Base-by-base conservation (phyloP, 2,329 filamentous ascomycete genomes). In the Hypoxylon sp. region DNA sequence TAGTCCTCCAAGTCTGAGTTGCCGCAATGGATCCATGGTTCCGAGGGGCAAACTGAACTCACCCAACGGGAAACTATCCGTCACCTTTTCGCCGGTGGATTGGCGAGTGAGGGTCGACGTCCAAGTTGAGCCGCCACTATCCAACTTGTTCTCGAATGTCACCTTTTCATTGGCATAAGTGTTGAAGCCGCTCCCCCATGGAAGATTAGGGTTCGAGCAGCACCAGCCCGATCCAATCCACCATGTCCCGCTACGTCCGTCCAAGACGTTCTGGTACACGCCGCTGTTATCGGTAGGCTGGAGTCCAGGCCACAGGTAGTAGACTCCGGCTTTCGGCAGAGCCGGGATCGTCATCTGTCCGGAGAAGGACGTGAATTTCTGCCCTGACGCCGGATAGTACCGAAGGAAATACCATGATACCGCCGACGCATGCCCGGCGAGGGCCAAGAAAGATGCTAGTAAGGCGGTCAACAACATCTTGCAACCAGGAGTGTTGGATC, bases 271-370 rank as follows among this genome's bases (percentile, higher is more conserved):
- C 65, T 80, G 78, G 61, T 81, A 81, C 3, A 81, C 78, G n/a
- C 79, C 79, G 16, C 72, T 77, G 53, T 74, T 74, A 59, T 79
- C 78, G 1, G 76, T 77, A 4, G 79, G 77, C 65, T 81, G 78
- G 14, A 81, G 75, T 1, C 79, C 79, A 0, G 79, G 79, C 79
- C 78, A 80, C 8, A 81, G 77, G 64, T 81, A 81, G 64, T 80
- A 81, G 7, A 71, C 74, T 0, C 73, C 79, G 6, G 76, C 76
- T 50, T 70, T 56, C 18, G 71, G 74, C 22, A 77, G 68, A 5
- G 66, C 62, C 33, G 76, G 76, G 33, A 75, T 71, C 4, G 72
- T 64, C 71, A 77, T 73, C 3, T 69, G 66, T 4, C 75, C 76
- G 12, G 75, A 74, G 58, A 77, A 71, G 4, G 72, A 73, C 14